Evolutionary conservation across 805 yeast species (phyloP), one percentile per base, ranked within the genome.

Genomic region (Wickerhamomyces kurtzmanii): DNA sequence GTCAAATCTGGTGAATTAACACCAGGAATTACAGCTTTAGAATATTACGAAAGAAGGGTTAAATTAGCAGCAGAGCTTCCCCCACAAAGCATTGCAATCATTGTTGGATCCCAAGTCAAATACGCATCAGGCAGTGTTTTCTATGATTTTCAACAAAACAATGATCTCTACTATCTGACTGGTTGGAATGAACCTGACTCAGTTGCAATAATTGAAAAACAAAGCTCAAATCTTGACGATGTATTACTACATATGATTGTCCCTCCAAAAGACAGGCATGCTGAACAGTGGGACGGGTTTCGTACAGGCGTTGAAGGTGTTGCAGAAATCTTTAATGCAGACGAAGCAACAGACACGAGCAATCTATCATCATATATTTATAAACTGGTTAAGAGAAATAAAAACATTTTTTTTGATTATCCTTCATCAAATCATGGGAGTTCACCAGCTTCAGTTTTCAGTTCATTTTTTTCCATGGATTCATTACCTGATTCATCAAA

Each of bases 201-300:
- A 0, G 68, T 77, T 36, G 69, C 72, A 36, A 50, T 78, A 8
- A 52, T 84, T 24, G 93, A 81, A 40, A 77, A 75, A 40, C 68
- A 74, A 23, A 55, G 59, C 20, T 61, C 62, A 30, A 55, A 65
- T 32, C 56, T 67, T n/a, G 70, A 66, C 15, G 70, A 73, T 28
- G 61, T 71, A 20, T 49, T 67, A 7, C 70, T 82, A 38, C 89
- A 83, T 41, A 68, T 91, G 78, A 57, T 86, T 27, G 94, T 89
- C 3, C 95, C 86, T 3, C 86, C 85, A 11, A 79, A 80, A 47
- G 81, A 87, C 47, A 68, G 73, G 5, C 64, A 62, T 27, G 71
- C 69, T 14, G 98, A 91, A 54, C 72, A 79, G 37, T 91, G 99
- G 99, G 96, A 89, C 42, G 99, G 99, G 9, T 77, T 71, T 24